phyloP scores from a whole-genome alignment of 768 basidiomycete genomes.

The Trametes cubensis region DNA sequence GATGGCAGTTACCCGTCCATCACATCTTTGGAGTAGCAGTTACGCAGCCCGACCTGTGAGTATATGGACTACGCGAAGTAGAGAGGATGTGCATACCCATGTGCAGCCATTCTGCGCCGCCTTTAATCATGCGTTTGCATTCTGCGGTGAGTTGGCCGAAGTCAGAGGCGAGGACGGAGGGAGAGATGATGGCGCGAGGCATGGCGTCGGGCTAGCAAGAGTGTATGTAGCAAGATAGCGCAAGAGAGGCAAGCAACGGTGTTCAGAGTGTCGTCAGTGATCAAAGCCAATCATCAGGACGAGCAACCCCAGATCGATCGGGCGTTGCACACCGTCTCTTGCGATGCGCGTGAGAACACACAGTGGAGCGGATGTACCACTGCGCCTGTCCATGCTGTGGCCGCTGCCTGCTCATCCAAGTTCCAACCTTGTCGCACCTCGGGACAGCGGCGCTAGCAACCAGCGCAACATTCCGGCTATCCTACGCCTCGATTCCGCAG shows the following conservation, averaged over 20 bases:
- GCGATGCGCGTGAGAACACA: not conserved
- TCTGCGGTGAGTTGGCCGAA: slow-evolving; percentile 94
- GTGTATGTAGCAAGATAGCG: not conserved
- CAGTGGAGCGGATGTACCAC: slow-evolving; percentile 1
- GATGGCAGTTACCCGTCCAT: slow-evolving; percentile 84
- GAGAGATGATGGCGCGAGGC: slow-evolving; percentile 92
- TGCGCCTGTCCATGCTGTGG: not conserved
- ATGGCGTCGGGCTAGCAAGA: slow-evolving; percentile 41
- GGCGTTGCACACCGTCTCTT: not conserved
- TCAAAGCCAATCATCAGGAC: not conserved
- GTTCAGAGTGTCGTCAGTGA: too few relatives aligned
- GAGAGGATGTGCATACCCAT: slow-evolving; percentile 66
- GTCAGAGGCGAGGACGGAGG: slow-evolving; percentile 96
- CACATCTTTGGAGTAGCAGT: slow-evolving; percentile 60
- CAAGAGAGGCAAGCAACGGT: not conserved
- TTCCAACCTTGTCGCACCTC: too few relatives aligned
- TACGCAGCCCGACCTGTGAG: not conserved
- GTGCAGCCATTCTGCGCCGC: slow-evolving; percentile 96
- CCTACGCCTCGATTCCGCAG: not conserved
- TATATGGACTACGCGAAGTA: not conserved
- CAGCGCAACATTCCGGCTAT: too few relatives aligned
- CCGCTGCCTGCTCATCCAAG: too few relatives aligned
- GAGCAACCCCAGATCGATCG: slow-evolving; percentile 10
- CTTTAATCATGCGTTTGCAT: slow-evolving; percentile 94
- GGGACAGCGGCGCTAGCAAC: too few relatives aligned